Base-by-base conservation (phyloP, 305 asterid species). In the Ruellia speciosa region DNA sequence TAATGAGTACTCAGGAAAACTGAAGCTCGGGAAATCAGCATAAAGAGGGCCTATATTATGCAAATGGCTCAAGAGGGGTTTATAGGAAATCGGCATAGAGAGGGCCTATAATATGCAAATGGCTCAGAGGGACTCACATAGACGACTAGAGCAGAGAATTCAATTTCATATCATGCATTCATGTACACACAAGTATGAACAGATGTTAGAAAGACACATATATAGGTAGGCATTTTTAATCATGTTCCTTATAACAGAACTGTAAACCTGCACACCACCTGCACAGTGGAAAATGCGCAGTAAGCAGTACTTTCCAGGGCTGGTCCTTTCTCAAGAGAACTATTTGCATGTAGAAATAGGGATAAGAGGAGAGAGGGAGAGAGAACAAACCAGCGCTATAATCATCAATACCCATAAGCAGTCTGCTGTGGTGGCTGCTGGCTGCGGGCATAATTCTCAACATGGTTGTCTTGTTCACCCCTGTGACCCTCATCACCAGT, bases 401-500 rank as follows among this genome's bases (percentile, higher is more conserved):
- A 15, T 47, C 20, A 47, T 47, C 52, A 16, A 14, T 47, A 47
- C 52, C 52, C 20, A 47, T 9, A 9, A 4, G 52, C 20, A 47
- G n/a, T 16, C 52, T 47, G 52, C 20, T 47, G 52, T 16, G 19
- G 14, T 43, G 49, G 16, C 49, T 43, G 15, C 49, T 43, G 49
- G 0, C 1, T 0, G 15, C 13, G 49, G 5, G n/a, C 31, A 24
- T 24, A 4, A 24, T 24, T 43, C 15, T 12, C 49, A 6, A 43
- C 49, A 43, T 43, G 49, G 14, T 60, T 59, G 37, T 59, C 58
- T 31, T 69, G 68, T 62, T 60, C 84, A n/a, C 63, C 57, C 69
- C 70, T 70, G 41, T 31, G 19, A 28, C 66, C 65, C 48, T 56
- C 35, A 3, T 53, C 66, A 56, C 59, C 73, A 65, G 62, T 59